Percentiles rank a stretch among this genome's conserved stretches.
phyloP scores from a whole-genome alignment of 306 rosid species.

The Prunus padus region DNA sequence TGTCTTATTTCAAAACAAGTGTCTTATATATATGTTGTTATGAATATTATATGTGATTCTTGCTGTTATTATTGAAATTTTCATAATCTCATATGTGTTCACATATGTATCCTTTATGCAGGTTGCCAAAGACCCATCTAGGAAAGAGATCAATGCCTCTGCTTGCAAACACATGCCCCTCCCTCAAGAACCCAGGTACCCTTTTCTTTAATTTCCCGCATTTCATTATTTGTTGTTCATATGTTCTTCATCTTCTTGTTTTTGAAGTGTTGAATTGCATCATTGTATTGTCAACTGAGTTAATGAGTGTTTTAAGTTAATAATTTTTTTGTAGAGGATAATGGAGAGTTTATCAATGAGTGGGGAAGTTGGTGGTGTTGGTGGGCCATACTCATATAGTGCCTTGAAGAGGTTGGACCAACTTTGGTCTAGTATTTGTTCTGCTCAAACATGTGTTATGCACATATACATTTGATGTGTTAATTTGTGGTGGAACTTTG shows the following conservation, averaged over 20 bases:
- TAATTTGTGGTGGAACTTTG: conserved; percentile 93
- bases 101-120: too few relatives aligned
- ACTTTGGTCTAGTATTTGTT: conserved; percentile 78
- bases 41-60: too few relatives aligned
- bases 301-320: neutral
- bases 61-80: too few relatives aligned
- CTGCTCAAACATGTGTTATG: conserved; percentile 51
- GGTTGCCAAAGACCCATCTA: too few relatives aligned
- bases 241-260: neutral
- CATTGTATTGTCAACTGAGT: conserved; percentile 3
- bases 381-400: conserved; percentile 85
- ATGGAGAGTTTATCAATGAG: conserved; percentile 80
- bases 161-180: too few relatives aligned
- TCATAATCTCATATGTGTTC: too few relatives aligned
- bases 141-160: too few relatives aligned
- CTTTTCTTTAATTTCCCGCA: neutral
- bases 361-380: conserved; percentile 97
- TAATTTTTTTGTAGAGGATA: conserved; percentile 52
- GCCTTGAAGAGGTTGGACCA: too few relatives aligned
- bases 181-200: conserved; percentile 84
- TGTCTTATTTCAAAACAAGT: too few relatives aligned
- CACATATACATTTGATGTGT: conserved; percentile 61
- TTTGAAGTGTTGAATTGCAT: neutral
- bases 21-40: too few relatives aligned
- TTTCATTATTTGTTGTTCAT: neutral